Evolutionary conservation across 2,329 filamentous ascomycete genomes (phyloP).

Genomic region (Fusarium hostae): DNA sequence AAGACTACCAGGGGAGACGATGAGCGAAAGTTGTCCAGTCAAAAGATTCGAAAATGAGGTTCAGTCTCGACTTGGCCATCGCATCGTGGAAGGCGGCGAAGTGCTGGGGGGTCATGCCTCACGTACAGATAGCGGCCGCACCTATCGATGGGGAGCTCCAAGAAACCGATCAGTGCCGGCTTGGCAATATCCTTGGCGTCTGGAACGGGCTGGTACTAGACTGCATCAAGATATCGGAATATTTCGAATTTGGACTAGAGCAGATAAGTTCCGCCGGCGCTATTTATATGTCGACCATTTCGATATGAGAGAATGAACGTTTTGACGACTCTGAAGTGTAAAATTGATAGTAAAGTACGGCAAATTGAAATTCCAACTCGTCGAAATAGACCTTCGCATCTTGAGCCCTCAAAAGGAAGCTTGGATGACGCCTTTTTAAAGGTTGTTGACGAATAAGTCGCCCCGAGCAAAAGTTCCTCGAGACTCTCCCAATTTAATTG

Average conservation of each 20-base stretch:
- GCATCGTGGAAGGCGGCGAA: background rate
- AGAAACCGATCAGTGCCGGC: constrained; percentile 1
- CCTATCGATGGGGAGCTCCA: background rate
- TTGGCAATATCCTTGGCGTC: background rate
- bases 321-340: background rate
- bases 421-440: constrained; percentile 10
- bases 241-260: background rate
- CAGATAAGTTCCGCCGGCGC: background rate
- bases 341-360: background rate
- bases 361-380: background rate
- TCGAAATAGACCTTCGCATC: accelerated
- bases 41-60: background rate
- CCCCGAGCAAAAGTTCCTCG: constrained; percentile 22
- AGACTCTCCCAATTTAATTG: constrained; percentile 1
- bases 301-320: background rate
- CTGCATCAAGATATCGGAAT: background rate
- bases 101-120: background rate
- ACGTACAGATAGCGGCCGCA: background rate
- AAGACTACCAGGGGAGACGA: background rate
- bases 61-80: background rate
- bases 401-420: accelerated
- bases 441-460: constrained; percentile 10
- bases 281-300: background rate
- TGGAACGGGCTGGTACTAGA: background rate
- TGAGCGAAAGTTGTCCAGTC: background rate